Base-by-base conservation (phyloP, 2,329 filamentous ascomycete species). In the Fusarium denticulatum region DNA sequence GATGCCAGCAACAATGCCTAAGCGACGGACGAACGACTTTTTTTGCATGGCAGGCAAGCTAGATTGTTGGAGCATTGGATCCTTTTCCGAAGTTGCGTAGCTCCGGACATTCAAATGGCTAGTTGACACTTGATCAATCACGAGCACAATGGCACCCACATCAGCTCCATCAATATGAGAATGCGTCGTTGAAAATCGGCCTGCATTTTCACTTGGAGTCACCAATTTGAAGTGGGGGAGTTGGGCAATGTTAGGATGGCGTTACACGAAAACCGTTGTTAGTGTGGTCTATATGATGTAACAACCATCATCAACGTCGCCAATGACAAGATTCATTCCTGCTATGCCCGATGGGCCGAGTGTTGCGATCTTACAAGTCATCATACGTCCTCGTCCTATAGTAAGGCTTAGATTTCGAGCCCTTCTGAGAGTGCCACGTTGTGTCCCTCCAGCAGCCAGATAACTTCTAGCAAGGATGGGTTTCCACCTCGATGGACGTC, bases 401-500 rank as follows among this genome's bases (percentile, higher is more conserved):
- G 53, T 67, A 75, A 57, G 72, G 61, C 74, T 77, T 61, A 59
- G 59, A n/a, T 53, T 34, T 55, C 56, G 56, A 59, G 61, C 69
- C 61, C 68, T 76, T 77, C 73, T 71, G 59, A 65, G 60, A 52
- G 67, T 74, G 76, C 76, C 76, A 78, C 76, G 74, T 78, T 64
- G 73, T 77, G 52, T 61, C 52, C 65, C 60, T 67, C 62, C 58
- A 64, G 71, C 63, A 71, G 70, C 68, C 65, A 50, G 62, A 73
- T 62, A 61, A 59, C 61, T 49, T 64, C 39, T 43, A 59, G 64
- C 64, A 65, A 69, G 74, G 74, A 61, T 66, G 57, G 60, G 64
- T 72, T 77, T 77, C 75, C 75, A 76, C 75, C 72, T 74, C 69
- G 70, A 66, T 77, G 72, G 70, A 53, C 76, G 72, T 65, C 61